phyloP scores from a whole-genome alignment of 129 eudicot species.

The Rutidosis leptorrhynchoides region DNA sequence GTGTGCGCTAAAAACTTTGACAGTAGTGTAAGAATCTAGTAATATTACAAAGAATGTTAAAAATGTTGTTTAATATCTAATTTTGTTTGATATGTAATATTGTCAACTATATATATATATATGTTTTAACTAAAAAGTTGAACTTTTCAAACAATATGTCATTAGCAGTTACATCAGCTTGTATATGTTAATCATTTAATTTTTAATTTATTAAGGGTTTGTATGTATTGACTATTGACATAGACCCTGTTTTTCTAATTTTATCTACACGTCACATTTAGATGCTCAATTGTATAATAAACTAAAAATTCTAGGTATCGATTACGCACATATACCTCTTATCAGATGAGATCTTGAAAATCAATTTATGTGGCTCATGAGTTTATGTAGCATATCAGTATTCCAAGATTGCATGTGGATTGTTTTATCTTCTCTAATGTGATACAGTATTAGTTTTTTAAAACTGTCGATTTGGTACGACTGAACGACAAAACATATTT shows the following conservation, averaged over 20 bases:
- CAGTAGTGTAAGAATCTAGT: not conserved
- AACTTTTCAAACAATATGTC: slow-evolving; percentile 16
- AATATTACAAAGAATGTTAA: not conserved
- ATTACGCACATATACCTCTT: too few species aligned
- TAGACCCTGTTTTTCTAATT: not conserved
- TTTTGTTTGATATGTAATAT: not conserved
- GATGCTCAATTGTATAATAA: not conserved
- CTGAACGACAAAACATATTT: slow-evolving; percentile 1
- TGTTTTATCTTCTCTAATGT: slow-evolving; percentile 26
- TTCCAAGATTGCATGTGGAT: slow-evolving; percentile 25
- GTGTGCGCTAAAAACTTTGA: not conserved
- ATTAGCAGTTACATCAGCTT: slow-evolving; percentile 12
- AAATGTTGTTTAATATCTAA: not conserved
- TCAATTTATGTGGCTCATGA: slow-evolving; percentile 24
- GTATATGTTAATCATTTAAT: slow-evolving; percentile 13
- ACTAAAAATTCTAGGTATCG: not conserved
- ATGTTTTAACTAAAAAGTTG: not conserved
- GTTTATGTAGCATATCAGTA: slow-evolving; percentile 20
- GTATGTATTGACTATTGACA: too few species aligned
- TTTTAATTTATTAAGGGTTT: slow-evolving; percentile 20
- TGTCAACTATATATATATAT: not conserved
- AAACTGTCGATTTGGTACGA: slow-evolving; percentile 16
- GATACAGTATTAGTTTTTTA: slow-evolving; percentile 19
- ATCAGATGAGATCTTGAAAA: not conserved
- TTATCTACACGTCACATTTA: not conserved